Conservation (phyloP, 306 rosid genomes). For the Vigna nakashimae region DNA sequence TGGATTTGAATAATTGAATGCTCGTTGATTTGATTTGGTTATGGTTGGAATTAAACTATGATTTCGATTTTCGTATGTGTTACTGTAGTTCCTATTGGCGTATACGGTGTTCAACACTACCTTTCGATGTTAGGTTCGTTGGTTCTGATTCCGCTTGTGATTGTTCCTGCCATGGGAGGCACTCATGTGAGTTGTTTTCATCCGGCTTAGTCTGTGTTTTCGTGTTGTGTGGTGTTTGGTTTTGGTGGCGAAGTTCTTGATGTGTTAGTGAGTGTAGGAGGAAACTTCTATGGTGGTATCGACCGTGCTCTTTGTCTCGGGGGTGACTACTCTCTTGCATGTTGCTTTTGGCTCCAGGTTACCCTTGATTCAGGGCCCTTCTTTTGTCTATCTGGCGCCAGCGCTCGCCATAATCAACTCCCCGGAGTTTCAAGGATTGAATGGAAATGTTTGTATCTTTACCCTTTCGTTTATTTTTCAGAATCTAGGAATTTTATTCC, state of each 20-base stretch:
- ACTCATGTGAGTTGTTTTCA: slow-evolving; percentile 70
- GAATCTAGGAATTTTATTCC: not conserved
- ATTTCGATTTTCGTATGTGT: not conserved
- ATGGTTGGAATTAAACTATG: slow-evolving; percentile 1
- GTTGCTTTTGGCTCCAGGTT: slow-evolving; percentile 88
- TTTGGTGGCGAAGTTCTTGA: slow-evolving; percentile 38
- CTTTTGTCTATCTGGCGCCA: slow-evolving; percentile 90
- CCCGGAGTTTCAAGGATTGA: slow-evolving; percentile 82
- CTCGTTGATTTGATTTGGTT: not conserved
- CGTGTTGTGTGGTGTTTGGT: not conserved
- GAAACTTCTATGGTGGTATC: slow-evolving; percentile 90
- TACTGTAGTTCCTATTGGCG: slow-evolving; percentile 78
- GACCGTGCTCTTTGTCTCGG: slow-evolving; percentile 87
- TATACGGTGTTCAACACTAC: slow-evolving; percentile 91
- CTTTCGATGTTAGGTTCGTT: slow-evolving; percentile 87
- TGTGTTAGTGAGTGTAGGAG: slow-evolving; percentile 78
- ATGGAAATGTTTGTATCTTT: slow-evolving; percentile 72
- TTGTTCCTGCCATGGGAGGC: slow-evolving; percentile 99
- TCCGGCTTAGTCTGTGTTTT: not conserved
- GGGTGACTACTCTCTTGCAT: slow-evolving; percentile 90
- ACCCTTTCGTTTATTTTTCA: slow-evolving; percentile 33
- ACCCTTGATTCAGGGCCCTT: slow-evolving; percentile 96
- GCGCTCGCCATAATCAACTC: slow-evolving; percentile 88
- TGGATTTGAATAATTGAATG: not conserved
- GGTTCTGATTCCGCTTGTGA: slow-evolving; percentile 88